phyloP scores from a whole-genome alignment of 345 rosid species.

The sweet orange (Citrus sinensis) region DNA sequence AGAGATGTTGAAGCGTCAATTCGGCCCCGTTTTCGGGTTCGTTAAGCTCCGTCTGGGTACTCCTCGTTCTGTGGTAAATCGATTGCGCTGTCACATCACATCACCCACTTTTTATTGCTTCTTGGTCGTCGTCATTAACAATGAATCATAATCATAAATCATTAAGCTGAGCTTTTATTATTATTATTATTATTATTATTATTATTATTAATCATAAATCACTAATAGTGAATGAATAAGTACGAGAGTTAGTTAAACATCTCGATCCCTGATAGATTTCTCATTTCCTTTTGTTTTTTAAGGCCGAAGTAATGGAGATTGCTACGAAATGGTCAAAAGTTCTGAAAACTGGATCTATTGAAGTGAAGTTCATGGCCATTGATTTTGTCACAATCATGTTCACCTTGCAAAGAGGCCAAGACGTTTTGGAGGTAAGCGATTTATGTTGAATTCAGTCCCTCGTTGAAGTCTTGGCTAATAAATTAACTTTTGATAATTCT shows the following conservation, averaged over 20 bases:
- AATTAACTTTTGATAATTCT: neutral
- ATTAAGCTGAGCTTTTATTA: too few relatives aligned
- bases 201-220: too few relatives aligned
- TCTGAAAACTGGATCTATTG: constrained; percentile 70
- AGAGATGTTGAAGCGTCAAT: constrained; percentile 54
- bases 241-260: too few relatives aligned
- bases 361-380: constrained; percentile 62
- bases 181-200: too few relatives aligned
- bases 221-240: too few relatives aligned
- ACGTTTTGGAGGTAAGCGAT: constrained; percentile 47
- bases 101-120: neutral
- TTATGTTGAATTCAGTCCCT: neutral
- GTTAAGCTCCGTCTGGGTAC: constrained; percentile 80
- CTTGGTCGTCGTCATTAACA: neutral
- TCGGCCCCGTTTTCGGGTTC: constrained; percentile 72
- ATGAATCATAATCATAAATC: too few relatives aligned
- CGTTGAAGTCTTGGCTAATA: too few relatives aligned
- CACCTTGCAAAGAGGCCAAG: constrained; percentile 58
- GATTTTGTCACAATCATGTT: constrained; percentile 85
- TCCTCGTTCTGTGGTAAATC: constrained; percentile 54
- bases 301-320: constrained; percentile 65
- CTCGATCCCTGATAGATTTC: too few relatives aligned
- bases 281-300: neutral
- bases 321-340: constrained; percentile 78
- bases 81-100: neutral